phyloP scores from a whole-genome alignment of 2,329 filamentous ascomycete genomes.

The Monilinia vaccinii-corymbosi region DNA sequence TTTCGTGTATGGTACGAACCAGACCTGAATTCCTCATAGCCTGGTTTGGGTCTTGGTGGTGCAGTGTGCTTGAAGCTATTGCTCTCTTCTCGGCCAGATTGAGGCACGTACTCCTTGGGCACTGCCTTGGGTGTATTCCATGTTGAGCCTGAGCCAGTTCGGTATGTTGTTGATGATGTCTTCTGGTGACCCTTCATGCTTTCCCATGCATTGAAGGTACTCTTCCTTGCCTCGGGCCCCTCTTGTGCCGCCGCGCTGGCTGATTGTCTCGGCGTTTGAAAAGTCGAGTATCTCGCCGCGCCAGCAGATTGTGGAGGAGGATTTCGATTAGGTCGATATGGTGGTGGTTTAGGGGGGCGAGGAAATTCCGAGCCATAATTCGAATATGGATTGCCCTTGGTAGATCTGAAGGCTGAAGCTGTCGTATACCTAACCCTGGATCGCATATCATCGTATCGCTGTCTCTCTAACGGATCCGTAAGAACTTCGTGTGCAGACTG shows the following conservation, averaged over 20 bases:
- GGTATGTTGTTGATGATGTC: not conserved
- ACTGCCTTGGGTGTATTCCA: conserved; percentile 18
- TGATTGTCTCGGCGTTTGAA: conserved; percentile 22
- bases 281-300: conserved; percentile 26
- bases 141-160: conserved; percentile 14
- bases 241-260: conserved; percentile 24
- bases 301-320: conserved; percentile 26
- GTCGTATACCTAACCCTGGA: conserved; percentile 17
- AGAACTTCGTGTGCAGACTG: conserved; percentile 63
- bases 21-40: conserved; percentile 19
- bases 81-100: conserved; percentile 21
- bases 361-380: conserved; percentile 25
- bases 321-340: conserved; percentile 14
- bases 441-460: conserved; percentile 28
- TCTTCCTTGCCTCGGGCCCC: conserved; percentile 25
- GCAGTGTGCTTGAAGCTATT: conserved; percentile 15
- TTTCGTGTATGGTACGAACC: conserved; percentile 15
- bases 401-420: conserved; percentile 16
- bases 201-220: conserved; percentile 29
- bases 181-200: conserved; percentile 20
- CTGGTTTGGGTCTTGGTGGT: conserved; percentile 16
- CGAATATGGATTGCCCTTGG: conserved; percentile 29
- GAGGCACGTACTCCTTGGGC: conserved; percentile 19
- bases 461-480: conserved; percentile 30
- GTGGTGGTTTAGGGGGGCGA: conserved; percentile 27